Evolutionary conservation across 2,329 filamentous ascomycete species (phyloP).

Genomic region (Penicillium occitanis): DNA sequence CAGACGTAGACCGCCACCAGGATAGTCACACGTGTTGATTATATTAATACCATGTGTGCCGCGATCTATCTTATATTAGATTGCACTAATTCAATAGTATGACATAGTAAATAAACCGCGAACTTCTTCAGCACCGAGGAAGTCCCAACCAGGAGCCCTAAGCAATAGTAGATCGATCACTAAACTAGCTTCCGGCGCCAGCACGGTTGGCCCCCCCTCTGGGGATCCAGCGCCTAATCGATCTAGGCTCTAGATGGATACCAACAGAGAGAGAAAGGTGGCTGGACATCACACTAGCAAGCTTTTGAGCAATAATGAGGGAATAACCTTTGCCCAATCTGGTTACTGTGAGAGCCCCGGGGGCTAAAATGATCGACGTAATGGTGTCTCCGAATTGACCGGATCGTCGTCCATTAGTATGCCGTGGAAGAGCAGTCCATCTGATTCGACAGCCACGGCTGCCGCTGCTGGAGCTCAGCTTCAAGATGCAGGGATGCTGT

Average conservation of each 20-base stretch:
- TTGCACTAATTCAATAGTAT: not conserved
- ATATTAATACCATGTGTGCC: not conserved
- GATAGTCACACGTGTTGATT: not conserved
- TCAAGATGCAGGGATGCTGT: not conserved
- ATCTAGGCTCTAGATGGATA: not conserved
- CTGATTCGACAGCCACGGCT: not conserved
- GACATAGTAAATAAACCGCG: not conserved
- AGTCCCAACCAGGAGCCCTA: not conserved
- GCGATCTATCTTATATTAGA: not conserved
- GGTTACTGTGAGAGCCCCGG: not conserved
- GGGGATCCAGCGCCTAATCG: not conserved
- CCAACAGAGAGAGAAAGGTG: not conserved
- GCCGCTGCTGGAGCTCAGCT: not conserved
- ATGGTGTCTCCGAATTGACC: slow-evolving; percentile 14
- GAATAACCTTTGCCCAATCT: not conserved
- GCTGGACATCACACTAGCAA: not conserved
- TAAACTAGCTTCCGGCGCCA: not conserved
- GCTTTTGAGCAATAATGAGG: slow-evolving; percentile 1
- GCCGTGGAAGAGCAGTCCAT: not conserved
- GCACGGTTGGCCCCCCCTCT: not conserved
- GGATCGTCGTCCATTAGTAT: not conserved
- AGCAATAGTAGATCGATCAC: not conserved
- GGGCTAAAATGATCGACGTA: not conserved
- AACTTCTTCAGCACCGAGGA: not conserved
- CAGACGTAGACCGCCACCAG: not conserved